phyloP scores from a whole-genome alignment of 2,329 filamentous ascomycete species.

The Pseudocercospora eumusae region DNA sequence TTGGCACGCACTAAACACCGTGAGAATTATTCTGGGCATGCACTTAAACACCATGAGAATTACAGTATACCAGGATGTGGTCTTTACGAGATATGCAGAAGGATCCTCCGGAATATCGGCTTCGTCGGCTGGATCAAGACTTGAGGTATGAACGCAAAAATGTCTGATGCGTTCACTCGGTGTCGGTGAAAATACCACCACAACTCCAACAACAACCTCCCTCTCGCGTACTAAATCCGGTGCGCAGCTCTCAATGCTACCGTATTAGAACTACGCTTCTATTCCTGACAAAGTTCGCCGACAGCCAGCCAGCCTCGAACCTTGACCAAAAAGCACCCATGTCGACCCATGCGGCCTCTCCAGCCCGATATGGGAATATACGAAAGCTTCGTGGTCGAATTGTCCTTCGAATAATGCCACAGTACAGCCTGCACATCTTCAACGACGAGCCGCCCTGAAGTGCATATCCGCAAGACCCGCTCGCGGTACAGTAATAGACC shows the following conservation, averaged over 20 bases:
- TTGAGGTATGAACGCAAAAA: background rate
- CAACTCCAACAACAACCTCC: background rate
- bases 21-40: too few relatives aligned
- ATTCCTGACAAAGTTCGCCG: background rate
- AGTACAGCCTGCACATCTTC: background rate
- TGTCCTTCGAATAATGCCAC: background rate
- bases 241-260: background rate
- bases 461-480: background rate
- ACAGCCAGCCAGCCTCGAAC: background rate
- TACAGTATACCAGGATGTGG: too few relatives aligned
- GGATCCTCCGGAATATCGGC: too few relatives aligned
- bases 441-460: background rate
- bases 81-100: too few relatives aligned
- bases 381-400: background rate
- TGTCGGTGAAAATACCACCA: background rate
- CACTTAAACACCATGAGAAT: too few relatives aligned
- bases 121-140: too few relatives aligned
- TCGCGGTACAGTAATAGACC: background rate
- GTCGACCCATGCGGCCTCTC: background rate
- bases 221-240: background rate
- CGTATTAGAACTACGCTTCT: background rate
- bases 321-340: background rate
- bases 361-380: background rate
- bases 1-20: too few relatives aligned
- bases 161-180: too few relatives aligned